A percentile compares a stretch with the other conserved stretches of the same genome.
Conservation (phyloP, 73 alveolate species). For the Paramecium bursaria region DNA sequence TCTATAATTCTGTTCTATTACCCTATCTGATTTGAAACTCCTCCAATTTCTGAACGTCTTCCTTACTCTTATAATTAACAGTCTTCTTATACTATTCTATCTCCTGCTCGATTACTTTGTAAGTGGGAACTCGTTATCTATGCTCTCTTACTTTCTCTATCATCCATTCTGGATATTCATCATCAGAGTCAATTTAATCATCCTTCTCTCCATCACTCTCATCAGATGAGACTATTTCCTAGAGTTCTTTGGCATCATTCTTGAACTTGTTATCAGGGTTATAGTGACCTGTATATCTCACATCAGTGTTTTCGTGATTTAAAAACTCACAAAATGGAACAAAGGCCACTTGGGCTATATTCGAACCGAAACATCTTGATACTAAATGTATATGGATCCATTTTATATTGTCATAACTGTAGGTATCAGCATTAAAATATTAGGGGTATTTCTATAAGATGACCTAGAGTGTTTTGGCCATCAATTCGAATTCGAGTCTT, state of each 20-base stretch:
- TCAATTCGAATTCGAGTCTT: background rate
- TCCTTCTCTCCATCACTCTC: conserved; percentile 46
- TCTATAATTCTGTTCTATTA: conserved; percentile 32
- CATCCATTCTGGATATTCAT: conserved; percentile 14
- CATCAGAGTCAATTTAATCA: background rate
- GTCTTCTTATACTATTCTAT: background rate
- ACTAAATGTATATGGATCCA: conserved; percentile 69
- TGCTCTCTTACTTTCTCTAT: background rate
- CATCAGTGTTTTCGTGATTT: conserved; percentile 70
- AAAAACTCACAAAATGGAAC: conserved; percentile 68
- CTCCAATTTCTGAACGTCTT: background rate
- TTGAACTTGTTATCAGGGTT: background rate
- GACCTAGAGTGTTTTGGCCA: background rate
- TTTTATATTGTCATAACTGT: conserved; percentile 54
- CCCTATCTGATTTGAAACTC: background rate
- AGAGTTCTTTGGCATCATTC: background rate
- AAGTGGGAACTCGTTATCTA: background rate
- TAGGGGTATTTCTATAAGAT: conserved; percentile 57
- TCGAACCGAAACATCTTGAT: conserved; percentile 66
- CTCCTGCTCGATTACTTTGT: conserved; percentile 20
- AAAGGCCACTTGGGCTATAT: conserved; percentile 60
- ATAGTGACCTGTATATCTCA: conserved; percentile 24
- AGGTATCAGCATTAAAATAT: conserved; percentile 50
- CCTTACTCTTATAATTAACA: background rate
- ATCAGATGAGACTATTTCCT: background rate